Evolutionary conservation across 1,139 yeast genomes (phyloP).

Genomic region (Pichia sp.): DNA sequence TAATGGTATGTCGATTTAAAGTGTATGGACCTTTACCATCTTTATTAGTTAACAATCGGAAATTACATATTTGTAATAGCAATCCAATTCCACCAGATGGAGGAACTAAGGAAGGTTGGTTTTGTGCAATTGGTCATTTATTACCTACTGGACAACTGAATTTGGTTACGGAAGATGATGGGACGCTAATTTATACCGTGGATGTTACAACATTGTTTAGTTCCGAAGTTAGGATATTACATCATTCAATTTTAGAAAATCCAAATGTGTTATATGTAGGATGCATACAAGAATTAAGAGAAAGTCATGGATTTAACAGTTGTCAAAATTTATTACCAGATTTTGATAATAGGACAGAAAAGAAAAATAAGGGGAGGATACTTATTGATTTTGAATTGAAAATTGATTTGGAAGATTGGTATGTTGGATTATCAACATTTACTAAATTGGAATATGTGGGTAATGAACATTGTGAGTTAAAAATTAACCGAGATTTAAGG

Average conservation of each 20-base stretch:
- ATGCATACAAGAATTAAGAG: slow-evolving; percentile 46
- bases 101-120: slow-evolving; percentile 53
- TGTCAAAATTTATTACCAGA: background rate
- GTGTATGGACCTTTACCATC: slow-evolving; percentile 58
- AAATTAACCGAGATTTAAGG: slow-evolving; percentile 50
- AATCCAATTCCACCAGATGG: slow-evolving; percentile 18
- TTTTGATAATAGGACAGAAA: background rate
- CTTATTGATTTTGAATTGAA: slow-evolving; percentile 61
- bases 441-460: slow-evolving; percentile 54
- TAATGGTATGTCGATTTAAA: slow-evolving; percentile 60
- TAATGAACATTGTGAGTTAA: slow-evolving; percentile 33
- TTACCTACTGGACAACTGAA: slow-evolving; percentile 62
- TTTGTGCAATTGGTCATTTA: slow-evolving; percentile 66
- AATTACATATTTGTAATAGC: too few relatives aligned
- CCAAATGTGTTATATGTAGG: slow-evolving; percentile 57
- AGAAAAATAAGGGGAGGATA: slow-evolving; percentile 34
- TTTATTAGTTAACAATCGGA: too few relatives aligned
- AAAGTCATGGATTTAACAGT: slow-evolving; percentile 33
- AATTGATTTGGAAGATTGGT: slow-evolving; percentile 80
- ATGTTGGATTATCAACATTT: slow-evolving; percentile 63
- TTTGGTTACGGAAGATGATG: slow-evolving; percentile 59
- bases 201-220: slow-evolving; percentile 51
- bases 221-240: slow-evolving; percentile 65
- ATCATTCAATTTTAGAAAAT: slow-evolving; percentile 60
- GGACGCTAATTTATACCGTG: slow-evolving; percentile 56